A percentile compares a stretch with the other conserved stretches of the same genome.
These are phyloP conservation scores for Coemansia sp. DNA, from an alignment of 192 early-diverging fungal genomes.

Conservation along the genomic window DNA sequence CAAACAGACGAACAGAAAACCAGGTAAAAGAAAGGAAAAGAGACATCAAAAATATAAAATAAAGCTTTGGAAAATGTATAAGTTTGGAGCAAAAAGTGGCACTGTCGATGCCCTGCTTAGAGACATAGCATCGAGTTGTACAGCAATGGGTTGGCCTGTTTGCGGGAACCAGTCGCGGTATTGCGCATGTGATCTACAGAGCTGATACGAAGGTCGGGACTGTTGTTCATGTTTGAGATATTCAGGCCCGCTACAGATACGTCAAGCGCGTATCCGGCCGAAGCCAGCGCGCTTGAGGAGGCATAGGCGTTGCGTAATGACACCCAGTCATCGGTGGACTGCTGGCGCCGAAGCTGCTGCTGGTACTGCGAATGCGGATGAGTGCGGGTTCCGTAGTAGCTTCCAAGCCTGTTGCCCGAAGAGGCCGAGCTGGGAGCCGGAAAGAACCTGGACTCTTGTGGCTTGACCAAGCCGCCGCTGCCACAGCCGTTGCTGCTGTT, in stretches of 20 bases:
- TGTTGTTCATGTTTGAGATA: background rate
- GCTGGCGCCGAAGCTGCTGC: conserved; percentile 44
- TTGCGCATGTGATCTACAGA: conserved; percentile 14
- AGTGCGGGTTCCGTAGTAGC: conserved; percentile 13
- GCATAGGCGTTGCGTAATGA: conserved; percentile 14
- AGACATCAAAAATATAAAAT: too few relatives aligned
- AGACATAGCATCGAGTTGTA: conserved; percentile 9
- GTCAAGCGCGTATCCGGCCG: background rate
- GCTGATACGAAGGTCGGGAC: background rate
- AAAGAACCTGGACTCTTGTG: conserved; percentile 42
- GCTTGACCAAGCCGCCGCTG: background rate
- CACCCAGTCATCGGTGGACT: conserved; percentile 41
- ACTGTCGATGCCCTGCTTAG: too few relatives aligned
- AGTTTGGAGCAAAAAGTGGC: background rate
- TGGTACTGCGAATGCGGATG: conserved; percentile 15
- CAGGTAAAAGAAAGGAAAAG: too few relatives aligned
- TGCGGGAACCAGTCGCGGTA: conserved; percentile 9
- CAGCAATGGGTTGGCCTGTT: conserved; percentile 1
- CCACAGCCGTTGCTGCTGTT: background rate
- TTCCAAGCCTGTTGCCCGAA: conserved; percentile 14
- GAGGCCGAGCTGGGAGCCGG: conserved; percentile 9
- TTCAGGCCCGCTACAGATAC: background rate
- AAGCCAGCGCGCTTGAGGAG: background rate
- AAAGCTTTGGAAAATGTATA: background rate
- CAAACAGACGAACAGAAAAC: too few relatives aligned